Base-by-base conservation (phyloP, 441 rosid species). In the Macaranga tanarius region DNA sequence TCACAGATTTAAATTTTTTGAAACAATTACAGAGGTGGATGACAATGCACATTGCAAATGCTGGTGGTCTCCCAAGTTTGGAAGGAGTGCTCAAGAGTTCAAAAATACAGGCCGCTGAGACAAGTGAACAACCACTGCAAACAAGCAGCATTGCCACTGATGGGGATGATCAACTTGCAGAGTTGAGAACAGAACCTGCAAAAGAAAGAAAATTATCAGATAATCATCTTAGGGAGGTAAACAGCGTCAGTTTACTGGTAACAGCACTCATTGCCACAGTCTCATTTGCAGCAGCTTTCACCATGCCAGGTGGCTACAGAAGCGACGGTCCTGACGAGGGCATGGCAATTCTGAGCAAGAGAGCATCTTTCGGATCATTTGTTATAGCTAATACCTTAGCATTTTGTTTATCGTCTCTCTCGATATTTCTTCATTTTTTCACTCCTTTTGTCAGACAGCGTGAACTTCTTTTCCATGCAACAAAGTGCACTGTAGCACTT, bases 301-400 rank as follows among this genome's bases (percentile, higher is more conserved):
- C 80, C 28, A 11, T 76, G 79, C 75, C 77, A 9, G 76, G 82
- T 1, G 79, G 88, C 22, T 70, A 77, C 65, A 80, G 71, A 62
- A 45, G 52, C 12, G 65, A 73, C 38, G 77, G 75, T 52, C 71
- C 76, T 63, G 60, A 63, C 5, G 15, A 38, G 23, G 87, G 87
- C 9, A 80, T 79, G 66, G 82, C 87, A 20, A 57, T 20, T 10
- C 55, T 80, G 10, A 15, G 70, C 44, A 69, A 63, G 0, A 47
- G 74, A 44, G 0, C 74, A 26, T 73, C 75, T 51, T 86, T 86
- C 82, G 75, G 60, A 66, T 73, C 65, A n/a, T 82, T 86, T 42
- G 56, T 79, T 51, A 65, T 77, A n/a, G 77, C 73, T 7, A 71
- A 84, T 42, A 73, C 83, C 16, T 26, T 82, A 17, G 87, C 87